phyloP scores from a whole-genome alignment of 305 asterid species.

The Fraxinus angustifolia region DNA sequence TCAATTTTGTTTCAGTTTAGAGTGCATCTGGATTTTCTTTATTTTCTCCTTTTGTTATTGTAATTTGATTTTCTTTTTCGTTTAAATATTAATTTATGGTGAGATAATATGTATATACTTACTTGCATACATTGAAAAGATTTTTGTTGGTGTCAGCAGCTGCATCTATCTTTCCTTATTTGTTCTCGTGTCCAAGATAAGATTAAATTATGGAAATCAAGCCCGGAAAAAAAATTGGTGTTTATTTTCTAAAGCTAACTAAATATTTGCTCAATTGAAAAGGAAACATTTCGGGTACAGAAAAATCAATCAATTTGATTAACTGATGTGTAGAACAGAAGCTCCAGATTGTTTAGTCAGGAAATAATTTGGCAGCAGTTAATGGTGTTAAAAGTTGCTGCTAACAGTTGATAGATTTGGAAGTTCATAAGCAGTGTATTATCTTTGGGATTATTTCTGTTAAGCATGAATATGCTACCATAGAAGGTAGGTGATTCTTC shows the following conservation, averaged over 20 bases:
- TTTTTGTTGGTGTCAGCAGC: not conserved
- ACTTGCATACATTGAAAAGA: not conserved
- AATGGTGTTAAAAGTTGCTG: not conserved
- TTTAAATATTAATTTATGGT: not conserved
- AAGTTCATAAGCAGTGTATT: not conserved
- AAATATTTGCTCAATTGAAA: not conserved
- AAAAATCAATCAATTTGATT: not conserved
- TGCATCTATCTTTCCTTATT: not conserved
- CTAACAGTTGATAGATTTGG: not conserved
- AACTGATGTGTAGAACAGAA: not conserved
- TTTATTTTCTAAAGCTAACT: not conserved
- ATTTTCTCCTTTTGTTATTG: not conserved
- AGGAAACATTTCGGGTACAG: not conserved
- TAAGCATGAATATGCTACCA: slow-evolving; percentile 13
- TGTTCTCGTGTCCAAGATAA: not conserved
- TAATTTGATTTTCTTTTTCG: not conserved
- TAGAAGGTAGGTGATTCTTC: not conserved
- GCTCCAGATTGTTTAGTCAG: not conserved
- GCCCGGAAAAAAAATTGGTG: not conserved
- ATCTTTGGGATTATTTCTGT: slow-evolving; percentile 7
- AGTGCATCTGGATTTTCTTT: not conserved
- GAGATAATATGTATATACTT: not conserved
- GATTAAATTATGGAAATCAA: not conserved
- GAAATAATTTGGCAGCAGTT: slow-evolving; percentile 8
- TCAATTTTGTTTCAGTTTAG: slow-evolving; percentile 15